Evolutionary conservation across 2,329 filamentous ascomycete genomes (phyloP), one percentile per base, ranked within the genome.

Genomic region (Hypoxylon rubiginosum): DNA sequence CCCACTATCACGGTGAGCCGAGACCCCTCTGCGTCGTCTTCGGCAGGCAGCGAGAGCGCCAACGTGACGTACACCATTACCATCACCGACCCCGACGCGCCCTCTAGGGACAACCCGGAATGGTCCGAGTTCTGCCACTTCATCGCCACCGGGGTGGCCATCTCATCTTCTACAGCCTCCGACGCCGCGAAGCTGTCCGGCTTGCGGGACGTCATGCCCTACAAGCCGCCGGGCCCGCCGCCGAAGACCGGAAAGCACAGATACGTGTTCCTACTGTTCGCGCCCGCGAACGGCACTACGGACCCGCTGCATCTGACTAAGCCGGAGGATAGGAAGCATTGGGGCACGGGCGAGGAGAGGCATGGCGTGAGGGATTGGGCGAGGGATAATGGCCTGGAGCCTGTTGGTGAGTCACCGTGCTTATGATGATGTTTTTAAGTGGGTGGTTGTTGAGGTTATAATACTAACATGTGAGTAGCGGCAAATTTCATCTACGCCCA

Each of bases 121-220:
- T 82, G 80, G 80, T 78, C 80, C 6, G 82, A 84, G 73, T 77
- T 82, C 71, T 84, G 81, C 66, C 82, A 83, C 71, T 83, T 81
- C 80, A 79, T 83, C 50, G 78, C 79, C 3, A 78, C 78, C 0
- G 79, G 78, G 17, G 66, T 80, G 0, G 76, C 76, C 21, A 59
- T 80, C 21, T 74, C 36, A 5, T 50, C 48, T 32, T 56, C 67
- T 2, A 49, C 70, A 6, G 70, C 72, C 1, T 62, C 72, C 10
- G 26, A 13, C 11, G 21, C 15, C 5, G 17, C 64, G 2, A 39
- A 10, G 0, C 66, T 69, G 3, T 71, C 69, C 9, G 68, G 73
- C 19, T 69, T 81, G 6, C 62, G 76, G 17, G 77, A 80, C n/a
- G 64, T 83, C 15, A 72, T 82, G 46, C 69, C 77, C 13, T 83